These are phyloP conservation scores for Erysimum cheiri DNA, from an alignment of 441 rosid species.

Conservation along the genomic window DNA sequence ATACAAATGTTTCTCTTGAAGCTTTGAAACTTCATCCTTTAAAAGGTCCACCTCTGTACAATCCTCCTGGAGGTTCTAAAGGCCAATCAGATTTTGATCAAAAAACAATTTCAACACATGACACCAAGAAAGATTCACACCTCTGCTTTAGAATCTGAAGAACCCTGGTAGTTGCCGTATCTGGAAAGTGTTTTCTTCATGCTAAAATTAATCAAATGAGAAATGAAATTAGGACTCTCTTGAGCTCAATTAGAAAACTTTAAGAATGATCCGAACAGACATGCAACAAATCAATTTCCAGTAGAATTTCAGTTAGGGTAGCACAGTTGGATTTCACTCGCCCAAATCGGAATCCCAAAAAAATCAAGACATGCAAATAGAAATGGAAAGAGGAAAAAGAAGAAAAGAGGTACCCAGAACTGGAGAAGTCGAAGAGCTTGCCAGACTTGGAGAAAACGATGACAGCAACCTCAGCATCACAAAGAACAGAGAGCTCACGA, in stretches of 20 bases:
- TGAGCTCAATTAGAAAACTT: slow-evolving; percentile 1
- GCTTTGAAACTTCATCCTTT: slow-evolving; percentile 70
- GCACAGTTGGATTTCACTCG: background rate
- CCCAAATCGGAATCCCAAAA: slow-evolving; percentile 4
- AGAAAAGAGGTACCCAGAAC: slow-evolving; percentile 62
- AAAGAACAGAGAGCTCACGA: slow-evolving; percentile 88
- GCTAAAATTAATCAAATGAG: slow-evolving; percentile 49
- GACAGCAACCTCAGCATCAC: slow-evolving; percentile 96
- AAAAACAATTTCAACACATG: background rate
- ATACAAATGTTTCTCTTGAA: slow-evolving; percentile 77
- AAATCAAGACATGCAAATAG: slow-evolving; percentile 45
- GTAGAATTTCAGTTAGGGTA: background rate
- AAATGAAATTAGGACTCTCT: slow-evolving; percentile 9
- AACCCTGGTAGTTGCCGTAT: slow-evolving; percentile 63
- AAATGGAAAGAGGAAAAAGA: background rate
- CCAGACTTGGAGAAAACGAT: slow-evolving; percentile 94
- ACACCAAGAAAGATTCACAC: slow-evolving; percentile 39
- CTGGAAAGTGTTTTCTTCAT: slow-evolving; percentile 85
- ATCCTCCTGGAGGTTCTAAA: slow-evolving; percentile 52
- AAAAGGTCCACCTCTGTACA: slow-evolving; percentile 59
- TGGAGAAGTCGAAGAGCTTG: slow-evolving; percentile 88
- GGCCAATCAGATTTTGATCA: slow-evolving; percentile 15
- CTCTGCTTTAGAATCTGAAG: slow-evolving; percentile 64
- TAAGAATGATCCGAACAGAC: slow-evolving; percentile 33
- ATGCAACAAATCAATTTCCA: slow-evolving; percentile 35